Evolutionary conservation across 164 flowering plant species (phyloP).

Genomic region (Umbellularia californica): DNA sequence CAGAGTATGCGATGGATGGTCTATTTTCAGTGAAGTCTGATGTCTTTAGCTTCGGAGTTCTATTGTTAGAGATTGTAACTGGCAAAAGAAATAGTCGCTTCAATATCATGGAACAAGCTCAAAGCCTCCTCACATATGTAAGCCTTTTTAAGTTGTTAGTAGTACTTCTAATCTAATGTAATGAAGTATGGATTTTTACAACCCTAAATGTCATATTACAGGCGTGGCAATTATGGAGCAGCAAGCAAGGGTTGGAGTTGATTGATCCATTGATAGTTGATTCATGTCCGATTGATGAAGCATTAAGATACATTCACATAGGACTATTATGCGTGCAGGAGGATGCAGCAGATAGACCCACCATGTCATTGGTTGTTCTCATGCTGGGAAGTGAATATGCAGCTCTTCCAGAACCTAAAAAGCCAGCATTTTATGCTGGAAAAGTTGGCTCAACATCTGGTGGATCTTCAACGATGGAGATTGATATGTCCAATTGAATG

Average conservation of each 20-base stretch:
- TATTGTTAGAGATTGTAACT: slow-evolving; percentile 13
- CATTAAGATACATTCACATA: slow-evolving; percentile 9
- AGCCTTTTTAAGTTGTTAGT: background rate
- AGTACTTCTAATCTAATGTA: background rate
- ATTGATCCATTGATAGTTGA: slow-evolving; percentile 4
- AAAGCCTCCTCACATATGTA: slow-evolving; percentile 4
- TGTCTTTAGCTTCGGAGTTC: slow-evolving; percentile 13
- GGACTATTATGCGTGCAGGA: slow-evolving; percentile 13
- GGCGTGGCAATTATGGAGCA: slow-evolving; percentile 11
- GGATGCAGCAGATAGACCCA: slow-evolving; percentile 10
- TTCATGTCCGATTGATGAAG: slow-evolving; percentile 3
- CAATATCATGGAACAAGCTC: background rate
- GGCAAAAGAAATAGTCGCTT: slow-evolving; percentile 7
- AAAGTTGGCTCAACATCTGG: background rate
- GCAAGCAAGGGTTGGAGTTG: slow-evolving; percentile 1
- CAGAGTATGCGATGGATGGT: slow-evolving; percentile 11
- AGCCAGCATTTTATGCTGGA: background rate
- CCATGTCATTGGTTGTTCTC: slow-evolving; percentile 3
- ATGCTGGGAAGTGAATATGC: slow-evolving; percentile 1
- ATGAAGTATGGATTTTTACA: background rate
- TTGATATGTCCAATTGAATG: background rate
- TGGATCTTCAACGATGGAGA: slow-evolving; percentile 5
- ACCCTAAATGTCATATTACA: background rate
- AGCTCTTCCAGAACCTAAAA: slow-evolving; percentile 3
- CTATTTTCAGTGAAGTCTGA: slow-evolving; percentile 11